Evolutionary conservation across 257 asterid genomes (phyloP).

Genomic region (Echium plantagineum): DNA sequence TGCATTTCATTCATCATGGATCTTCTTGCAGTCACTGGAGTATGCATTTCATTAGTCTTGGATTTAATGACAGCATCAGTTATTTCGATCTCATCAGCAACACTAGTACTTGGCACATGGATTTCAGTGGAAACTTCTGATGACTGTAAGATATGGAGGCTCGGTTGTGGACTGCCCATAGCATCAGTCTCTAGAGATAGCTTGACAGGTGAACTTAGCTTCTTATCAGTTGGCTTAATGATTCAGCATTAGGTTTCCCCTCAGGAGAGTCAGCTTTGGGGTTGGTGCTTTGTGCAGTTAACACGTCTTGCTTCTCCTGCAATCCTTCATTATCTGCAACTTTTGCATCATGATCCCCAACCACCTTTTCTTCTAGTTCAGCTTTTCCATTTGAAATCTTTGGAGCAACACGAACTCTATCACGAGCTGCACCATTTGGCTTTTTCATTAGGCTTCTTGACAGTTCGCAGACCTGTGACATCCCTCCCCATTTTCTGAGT

Average conservation of each 20-base stretch:
- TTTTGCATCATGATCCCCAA: constrained; percentile 22
- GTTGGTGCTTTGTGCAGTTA: constrained; percentile 46
- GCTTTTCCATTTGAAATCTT: constrained; percentile 24
- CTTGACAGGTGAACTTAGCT: constrained; percentile 29
- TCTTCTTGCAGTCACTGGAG: constrained; percentile 30
- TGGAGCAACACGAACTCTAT: constrained; percentile 26
- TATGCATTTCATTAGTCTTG: constrained; percentile 22
- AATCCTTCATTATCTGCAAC: constrained; percentile 19
- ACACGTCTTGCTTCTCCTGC: constrained; percentile 43
- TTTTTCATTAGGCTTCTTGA: constrained; percentile 26
- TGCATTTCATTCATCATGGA: constrained; percentile 24
- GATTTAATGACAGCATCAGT: constrained; percentile 26
- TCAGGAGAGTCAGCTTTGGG: constrained; percentile 24
- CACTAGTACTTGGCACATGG: constrained; percentile 11
- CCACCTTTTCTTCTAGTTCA: constrained; percentile 19
- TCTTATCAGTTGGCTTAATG: constrained; percentile 37
- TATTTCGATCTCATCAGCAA: constrained; percentile 27
- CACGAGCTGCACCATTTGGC: constrained; percentile 28
- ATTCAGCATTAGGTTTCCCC: constrained; percentile 41
- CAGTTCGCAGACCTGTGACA: constrained; percentile 31
- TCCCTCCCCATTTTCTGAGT: constrained; percentile 51
- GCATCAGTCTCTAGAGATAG: constrained; percentile 39
- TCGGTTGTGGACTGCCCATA: constrained; percentile 23
- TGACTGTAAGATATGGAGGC: constrained; percentile 22
- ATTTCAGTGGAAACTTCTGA: constrained; percentile 27